Percentiles rank a stretch among this genome's conserved stretches.
phyloP scores from a whole-genome alignment of 108 stramenopile genomes.

The Cyclotella distinguenda region DNA sequence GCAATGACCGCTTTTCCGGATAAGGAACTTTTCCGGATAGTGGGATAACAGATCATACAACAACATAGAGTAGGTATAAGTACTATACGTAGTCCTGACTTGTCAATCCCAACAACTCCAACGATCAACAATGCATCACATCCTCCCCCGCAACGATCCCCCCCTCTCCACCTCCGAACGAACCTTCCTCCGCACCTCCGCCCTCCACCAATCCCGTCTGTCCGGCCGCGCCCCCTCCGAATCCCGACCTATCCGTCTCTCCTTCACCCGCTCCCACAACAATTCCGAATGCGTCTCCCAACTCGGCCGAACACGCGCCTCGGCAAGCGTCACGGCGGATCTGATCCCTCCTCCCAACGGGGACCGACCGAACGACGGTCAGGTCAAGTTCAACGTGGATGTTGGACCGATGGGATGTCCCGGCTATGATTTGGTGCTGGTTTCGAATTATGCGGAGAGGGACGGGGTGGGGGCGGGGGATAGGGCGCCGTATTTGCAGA shows the following conservation, averaged over 20 bases:
- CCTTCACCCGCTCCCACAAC: constrained; percentile 67
- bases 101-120: not conserved
- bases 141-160: constrained; percentile 65
- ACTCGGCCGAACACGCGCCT: constrained; percentile 67
- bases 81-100: too few species aligned
- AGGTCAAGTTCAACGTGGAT: constrained; percentile 81
- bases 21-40: too few species aligned
- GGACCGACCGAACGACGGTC: constrained; percentile 90
- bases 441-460: constrained; percentile 41
- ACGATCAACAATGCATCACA: constrained; percentile 32
- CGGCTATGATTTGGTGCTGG: constrained; percentile 59
- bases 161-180: constrained; percentile 71
- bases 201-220: constrained; percentile 58
- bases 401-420: constrained; percentile 83
- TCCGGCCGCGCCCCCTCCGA: constrained; percentile 71
- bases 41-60: too few species aligned
- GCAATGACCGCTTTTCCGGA: too few species aligned
- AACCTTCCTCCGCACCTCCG: constrained; percentile 57
- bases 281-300: constrained; percentile 74
- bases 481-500: constrained; percentile 39
- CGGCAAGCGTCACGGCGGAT: constrained; percentile 53
- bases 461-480: constrained; percentile 39
- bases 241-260: constrained; percentile 66
- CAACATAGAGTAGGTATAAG: too few species aligned
- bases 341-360: constrained; percentile 77